phyloP scores from a whole-genome alignment of 768 basidiomycete species.

The Xerocomus potaroensis region DNA sequence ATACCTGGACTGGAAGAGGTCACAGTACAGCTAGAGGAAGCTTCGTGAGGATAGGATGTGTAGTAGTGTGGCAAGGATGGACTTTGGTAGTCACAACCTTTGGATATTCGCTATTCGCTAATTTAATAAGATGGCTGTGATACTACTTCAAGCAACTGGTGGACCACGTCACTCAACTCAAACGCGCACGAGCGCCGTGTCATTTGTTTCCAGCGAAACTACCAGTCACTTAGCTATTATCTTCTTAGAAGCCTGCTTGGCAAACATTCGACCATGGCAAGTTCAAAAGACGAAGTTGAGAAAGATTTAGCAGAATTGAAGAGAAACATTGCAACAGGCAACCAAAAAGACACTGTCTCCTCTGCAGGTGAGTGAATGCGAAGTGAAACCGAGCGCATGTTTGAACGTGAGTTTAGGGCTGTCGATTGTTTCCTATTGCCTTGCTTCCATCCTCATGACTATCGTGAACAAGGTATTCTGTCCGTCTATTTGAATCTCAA shows the following conservation, averaged over 20 bases:
- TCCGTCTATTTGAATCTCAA: neutral
- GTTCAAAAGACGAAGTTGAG: slow-evolving; percentile 17
- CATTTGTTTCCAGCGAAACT: neutral
- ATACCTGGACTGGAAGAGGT: slow-evolving; percentile 86
- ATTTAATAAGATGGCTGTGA: too few relatives aligned
- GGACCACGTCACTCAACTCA: too few relatives aligned
- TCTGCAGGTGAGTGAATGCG: slow-evolving; percentile 24
- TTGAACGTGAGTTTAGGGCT: slow-evolving; percentile 47
- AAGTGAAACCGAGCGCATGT: neutral
- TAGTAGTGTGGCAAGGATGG: slow-evolving; percentile 1
- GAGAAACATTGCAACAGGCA: slow-evolving; percentile 45
- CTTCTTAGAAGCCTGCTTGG: neutral
- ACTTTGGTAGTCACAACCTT: slow-evolving; percentile 9
- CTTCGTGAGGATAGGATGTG: slow-evolving; percentile 4
- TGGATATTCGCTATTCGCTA: slow-evolving; percentile 14
- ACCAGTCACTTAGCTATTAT: neutral
- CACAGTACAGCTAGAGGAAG: slow-evolving; percentile 77
- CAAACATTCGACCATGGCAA: slow-evolving; percentile 10
- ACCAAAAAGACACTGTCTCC: slow-evolving; percentile 18
- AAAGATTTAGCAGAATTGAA: slow-evolving; percentile 49
- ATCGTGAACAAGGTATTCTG: slow-evolving; percentile 84
- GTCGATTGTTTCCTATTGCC: slow-evolving; percentile 84
- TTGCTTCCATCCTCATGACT: slow-evolving; percentile 95
- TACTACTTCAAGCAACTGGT: too few relatives aligned
- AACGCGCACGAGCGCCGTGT: neutral